Conservation (phyloP, 805 yeast genomes). For the Saturnispora saitoi region DNA sequence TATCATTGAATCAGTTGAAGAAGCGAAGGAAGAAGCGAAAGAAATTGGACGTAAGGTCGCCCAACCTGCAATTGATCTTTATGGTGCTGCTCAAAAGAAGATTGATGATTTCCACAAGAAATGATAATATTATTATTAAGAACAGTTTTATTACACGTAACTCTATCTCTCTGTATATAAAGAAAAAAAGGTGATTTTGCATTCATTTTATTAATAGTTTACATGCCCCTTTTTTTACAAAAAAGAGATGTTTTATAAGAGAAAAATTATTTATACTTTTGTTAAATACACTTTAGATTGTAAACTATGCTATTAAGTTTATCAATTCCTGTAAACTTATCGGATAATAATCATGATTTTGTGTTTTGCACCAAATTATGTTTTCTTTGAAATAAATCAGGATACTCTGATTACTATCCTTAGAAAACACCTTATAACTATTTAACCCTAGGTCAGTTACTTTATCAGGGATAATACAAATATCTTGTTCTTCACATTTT, state of each 20-base stretch:
- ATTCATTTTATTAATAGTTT: too few relatives aligned
- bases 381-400: constrained; percentile 51
- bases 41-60: constrained; percentile 9
- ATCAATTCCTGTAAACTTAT: constrained; percentile 29
- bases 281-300: neutral
- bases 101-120: constrained; percentile 15
- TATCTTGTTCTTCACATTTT: constrained; percentile 44
- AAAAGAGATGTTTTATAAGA: too few relatives aligned
- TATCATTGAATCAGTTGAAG: constrained; percentile 17
- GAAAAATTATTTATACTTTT: too few relatives aligned
- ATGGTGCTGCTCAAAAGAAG: constrained; percentile 15
- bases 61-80: constrained; percentile 12
- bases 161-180: too few relatives aligned
- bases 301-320: neutral
- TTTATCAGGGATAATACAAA: constrained; percentile 32
- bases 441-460: constrained; percentile 1
- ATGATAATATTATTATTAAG: neutral
- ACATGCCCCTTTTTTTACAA: too few relatives aligned
- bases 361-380: constrained; percentile 36
- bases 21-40: constrained; percentile 16
- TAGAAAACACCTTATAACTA: neutral
- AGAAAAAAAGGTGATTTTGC: too few relatives aligned
- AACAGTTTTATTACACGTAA: neutral
- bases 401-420: neutral
- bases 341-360: constrained; percentile 33